Base-by-base conservation (phyloP, 208 protist genomes). In the Leishmania tropica region DNA sequence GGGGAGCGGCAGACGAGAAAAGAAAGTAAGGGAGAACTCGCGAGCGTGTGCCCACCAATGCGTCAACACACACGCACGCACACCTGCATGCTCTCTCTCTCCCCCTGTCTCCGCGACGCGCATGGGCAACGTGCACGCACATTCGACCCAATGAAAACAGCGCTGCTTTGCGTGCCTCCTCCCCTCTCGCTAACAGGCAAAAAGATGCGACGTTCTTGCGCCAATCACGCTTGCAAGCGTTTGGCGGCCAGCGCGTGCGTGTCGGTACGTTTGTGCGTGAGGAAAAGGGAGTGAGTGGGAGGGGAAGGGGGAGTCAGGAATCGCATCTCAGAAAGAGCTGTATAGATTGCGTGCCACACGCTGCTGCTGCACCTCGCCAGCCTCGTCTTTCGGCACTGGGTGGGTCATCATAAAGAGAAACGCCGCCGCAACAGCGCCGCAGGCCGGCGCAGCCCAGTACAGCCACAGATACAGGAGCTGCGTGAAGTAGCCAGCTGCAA, bases 391-490 rank as follows among this genome's bases (percentile, higher is more conserved):
- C 5, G 90, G 92, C 1, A 83, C 81, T 1, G 91, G 93, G 79
- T 96, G 89, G 48, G 92, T 95, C 83, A 96, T 83, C 80, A 92
- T 90, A 80, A 95, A 96, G 8, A 95, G 80, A 35, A 96, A 83
- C 31, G 93, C 85, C 40, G 92, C 93, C 19, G 54, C 85, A 4
- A 96, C 75, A 0, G 93, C 91, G 3, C 93, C 93, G 37, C 74
- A 76, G n/a, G 89, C 90, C 11, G 93, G 93, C 0, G 92, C 93
- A 0, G 89, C 89, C 91, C 91, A 96, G 85, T 96, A 96, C 58
- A 96, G 75, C 92, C 93, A 96, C 80, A 96, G 45, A 78, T 95
- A 88, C 90, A 95, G 90, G 47, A 96, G 85, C 62, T 91, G 92
- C 71, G 89, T 91, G 40, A 85, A 88, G 76, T 95, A 93, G 54